A percentile compares a stretch with the other conserved stretches of the same genome.
phyloP scores from a whole-genome alignment of 768 basidiomycete genomes.

The Favolaschia claudopus region DNA sequence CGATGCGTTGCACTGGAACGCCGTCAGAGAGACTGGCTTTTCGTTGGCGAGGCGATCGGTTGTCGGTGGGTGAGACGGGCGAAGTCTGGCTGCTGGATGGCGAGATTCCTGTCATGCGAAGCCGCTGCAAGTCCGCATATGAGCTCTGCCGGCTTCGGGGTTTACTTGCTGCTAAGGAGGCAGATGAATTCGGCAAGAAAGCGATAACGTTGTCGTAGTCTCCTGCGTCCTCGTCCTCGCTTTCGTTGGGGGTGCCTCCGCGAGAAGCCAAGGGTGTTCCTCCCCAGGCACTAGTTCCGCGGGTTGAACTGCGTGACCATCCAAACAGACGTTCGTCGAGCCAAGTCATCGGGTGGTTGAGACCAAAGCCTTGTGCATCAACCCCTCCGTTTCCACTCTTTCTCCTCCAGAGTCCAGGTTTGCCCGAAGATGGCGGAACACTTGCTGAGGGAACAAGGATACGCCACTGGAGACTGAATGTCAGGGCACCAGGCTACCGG shows the following conservation, averaged over 20 bases:
- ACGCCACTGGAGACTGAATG: conserved; percentile 60
- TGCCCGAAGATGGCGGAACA: conserved; percentile 79
- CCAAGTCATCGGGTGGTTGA: conserved; percentile 94
- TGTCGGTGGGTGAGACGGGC: conserved; percentile 1
- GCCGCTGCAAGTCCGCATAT: conserved; percentile 82
- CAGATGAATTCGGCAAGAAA: conserved; percentile 61
- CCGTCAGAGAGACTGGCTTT: conserved; percentile 71
- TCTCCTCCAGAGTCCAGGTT: conserved; percentile 77
- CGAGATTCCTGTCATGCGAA: conserved; percentile 50
- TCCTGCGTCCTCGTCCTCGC: conserved; percentile 87
- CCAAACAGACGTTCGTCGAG: conserved; percentile 93
- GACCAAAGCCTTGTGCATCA: conserved; percentile 81
- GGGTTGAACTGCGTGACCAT: conserved; percentile 80
- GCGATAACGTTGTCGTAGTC: conserved; percentile 92
- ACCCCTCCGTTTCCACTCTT: conserved; percentile 83
- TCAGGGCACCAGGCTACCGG: conserved; percentile 7
- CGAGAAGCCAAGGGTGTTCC: conserved; percentile 62
- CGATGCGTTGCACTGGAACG: conserved; percentile 70
- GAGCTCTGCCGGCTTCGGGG: conserved; percentile 72
- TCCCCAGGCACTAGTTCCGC: conserved; percentile 89
- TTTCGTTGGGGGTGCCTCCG: conserved; percentile 74
- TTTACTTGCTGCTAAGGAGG: conserved; percentile 52
- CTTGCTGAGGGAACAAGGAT: conserved; percentile 84
- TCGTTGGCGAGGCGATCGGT: conserved; percentile 37
- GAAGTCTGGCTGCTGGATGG: neutral